Evolutionary conservation across 2,329 filamentous ascomycete species (phyloP), one percentile per base, ranked within the genome.

Genomic region (Nemania sp.): DNA sequence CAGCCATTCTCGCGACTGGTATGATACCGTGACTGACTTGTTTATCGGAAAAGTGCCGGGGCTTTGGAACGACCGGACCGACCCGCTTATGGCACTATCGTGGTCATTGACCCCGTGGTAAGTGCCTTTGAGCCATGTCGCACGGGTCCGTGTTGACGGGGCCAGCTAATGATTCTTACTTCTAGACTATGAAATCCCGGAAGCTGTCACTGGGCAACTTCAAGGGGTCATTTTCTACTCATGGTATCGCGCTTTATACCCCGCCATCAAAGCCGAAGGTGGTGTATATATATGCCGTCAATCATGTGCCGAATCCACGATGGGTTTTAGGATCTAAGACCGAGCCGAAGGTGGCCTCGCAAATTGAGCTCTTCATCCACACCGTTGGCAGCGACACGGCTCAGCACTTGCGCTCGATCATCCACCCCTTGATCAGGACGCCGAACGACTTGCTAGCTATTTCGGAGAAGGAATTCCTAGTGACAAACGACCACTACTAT

Each of bases 401-500:
- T 7, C 69, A 59, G 2, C 78, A 84, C 60, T 47, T 86, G 5
- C 79, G 82, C 12, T 78, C 81, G 0, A 72, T 86, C 28, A 69
- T 67, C 33, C 74, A 86, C 61, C 75, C 79, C 0, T 59, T 82
- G 28, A 76, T 86, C 41, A 65, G 63, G 8, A 85, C 81, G 0
- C 83, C 83, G 1, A 86, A 86, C 56, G 83, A 86, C 56, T 67
- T 86, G 11, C 66, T 78, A 5, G 80, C 77, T 2, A 61, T 68
- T 3, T 77, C 71, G 0, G 74, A 77, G 0, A 70, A 62, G 11
- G 76, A 77, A 0, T 76, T 86, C 64, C 80, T 81, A 44, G 77
- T 85, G 5, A 85, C 82, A 0, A 86, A 86, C 56, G 83, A 86
- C 57, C 82, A 86, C 49, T 68, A 69, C 59, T 76, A 84, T 64